A percentile compares a stretch with the other conserved stretches of the same genome.
phyloP scores from a whole-genome alignment of 108 stramenopile genomes.

The Cyclotella atomus region DNA sequence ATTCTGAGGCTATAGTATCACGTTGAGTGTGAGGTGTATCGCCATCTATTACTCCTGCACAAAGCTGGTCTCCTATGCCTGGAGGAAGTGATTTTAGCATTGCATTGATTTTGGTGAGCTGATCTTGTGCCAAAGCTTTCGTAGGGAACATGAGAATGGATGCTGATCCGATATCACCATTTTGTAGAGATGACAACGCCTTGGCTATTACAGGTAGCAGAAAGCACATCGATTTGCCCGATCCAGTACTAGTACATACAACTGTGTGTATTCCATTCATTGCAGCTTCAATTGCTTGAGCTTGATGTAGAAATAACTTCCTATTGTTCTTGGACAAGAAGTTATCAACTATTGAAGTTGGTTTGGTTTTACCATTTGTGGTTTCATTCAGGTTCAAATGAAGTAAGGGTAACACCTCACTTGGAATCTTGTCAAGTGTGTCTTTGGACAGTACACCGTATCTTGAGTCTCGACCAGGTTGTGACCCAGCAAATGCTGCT shows the following conservation, averaged over 20 bases:
- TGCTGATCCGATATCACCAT: conserved; percentile 1
- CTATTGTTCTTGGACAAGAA: background rate
- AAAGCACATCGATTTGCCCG: conserved; percentile 89
- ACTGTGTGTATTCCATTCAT: conserved; percentile 66
- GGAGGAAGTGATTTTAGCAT: conserved; percentile 46
- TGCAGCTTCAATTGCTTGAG: conserved; percentile 74
- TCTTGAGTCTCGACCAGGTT: conserved; percentile 56
- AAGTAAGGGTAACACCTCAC: conserved; percentile 21
- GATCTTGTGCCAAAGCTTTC: conserved; percentile 98
- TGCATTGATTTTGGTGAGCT: conserved; percentile 73
- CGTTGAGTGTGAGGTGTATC: conserved; percentile 82
- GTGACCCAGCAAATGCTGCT: conserved; percentile 69
- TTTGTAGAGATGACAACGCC: conserved; percentile 46
- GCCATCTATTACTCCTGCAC: conserved; percentile 77
- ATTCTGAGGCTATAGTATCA: conserved; percentile 54
- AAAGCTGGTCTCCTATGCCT: conserved; percentile 26
- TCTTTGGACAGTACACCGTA: conserved; percentile 39
- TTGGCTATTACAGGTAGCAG: conserved; percentile 77
- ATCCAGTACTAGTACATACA: conserved; percentile 89
- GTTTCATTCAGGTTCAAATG: conserved; percentile 16
- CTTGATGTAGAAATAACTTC: conserved; percentile 85
- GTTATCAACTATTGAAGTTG: background rate
- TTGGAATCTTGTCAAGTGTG: conserved; percentile 32
- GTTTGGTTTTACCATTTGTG: background rate
- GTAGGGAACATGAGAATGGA: conserved; percentile 93